Evolutionary conservation across 2,329 filamentous ascomycete species (phyloP).

Genomic region (Apiospora phragmitis): DNA sequence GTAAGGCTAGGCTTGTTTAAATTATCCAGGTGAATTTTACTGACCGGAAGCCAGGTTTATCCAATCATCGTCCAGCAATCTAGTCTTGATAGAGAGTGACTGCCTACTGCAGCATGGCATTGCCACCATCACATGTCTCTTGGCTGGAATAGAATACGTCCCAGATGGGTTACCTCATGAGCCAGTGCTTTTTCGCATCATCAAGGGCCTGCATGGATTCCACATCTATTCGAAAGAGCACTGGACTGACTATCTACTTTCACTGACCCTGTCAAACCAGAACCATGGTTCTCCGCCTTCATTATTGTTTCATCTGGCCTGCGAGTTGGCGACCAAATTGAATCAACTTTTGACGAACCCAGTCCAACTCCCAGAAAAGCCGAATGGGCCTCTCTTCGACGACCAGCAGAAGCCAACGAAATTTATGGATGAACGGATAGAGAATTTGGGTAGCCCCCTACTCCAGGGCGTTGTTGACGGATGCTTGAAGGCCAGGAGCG

Average conservation of each 20-base stretch:
- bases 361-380: neutral
- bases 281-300: too few relatives aligned
- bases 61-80: conserved; percentile 10
- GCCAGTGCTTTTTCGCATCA: conserved; percentile 16
- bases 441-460: neutral
- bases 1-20: conserved; percentile 16
- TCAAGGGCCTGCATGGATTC: conserved; percentile 31
- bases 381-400: neutral
- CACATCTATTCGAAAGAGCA: conserved; percentile 31
- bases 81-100: conserved; percentile 13
- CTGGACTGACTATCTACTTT: conserved; percentile 32
- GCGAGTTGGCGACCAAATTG: neutral
- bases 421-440: neutral
- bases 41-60: neutral
- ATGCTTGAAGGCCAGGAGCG: neutral
- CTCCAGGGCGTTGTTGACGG: neutral
- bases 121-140: conserved; percentile 25
- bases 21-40: too few relatives aligned
- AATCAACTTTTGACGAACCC: neutral
- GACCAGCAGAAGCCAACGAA: neutral
- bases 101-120: conserved; percentile 22
- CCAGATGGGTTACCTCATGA: neutral
- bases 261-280: neutral
- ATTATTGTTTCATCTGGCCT: neutral
- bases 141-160: conserved; percentile 24